phyloP scores from a whole-genome alignment of 2,329 filamentous ascomycete genomes.

The Pseudogymnoascus sp. region DNA sequence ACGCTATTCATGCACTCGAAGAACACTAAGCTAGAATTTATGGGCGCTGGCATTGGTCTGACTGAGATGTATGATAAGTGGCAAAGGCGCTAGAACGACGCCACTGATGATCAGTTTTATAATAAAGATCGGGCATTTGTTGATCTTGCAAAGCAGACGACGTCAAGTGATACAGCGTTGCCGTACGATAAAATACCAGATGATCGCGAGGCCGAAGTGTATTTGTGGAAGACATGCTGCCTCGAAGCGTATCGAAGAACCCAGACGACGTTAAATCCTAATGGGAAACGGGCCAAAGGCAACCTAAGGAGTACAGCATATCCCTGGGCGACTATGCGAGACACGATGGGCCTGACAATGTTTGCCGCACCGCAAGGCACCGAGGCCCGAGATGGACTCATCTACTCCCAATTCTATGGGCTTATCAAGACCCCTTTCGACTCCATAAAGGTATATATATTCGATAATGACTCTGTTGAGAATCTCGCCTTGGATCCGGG shows the following conservation, averaged over 20 bases:
- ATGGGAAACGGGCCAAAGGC: not conserved
- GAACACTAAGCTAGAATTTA: no score
- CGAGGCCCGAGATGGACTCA: not conserved
- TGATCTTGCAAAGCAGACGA: slow-evolving; percentile 9
- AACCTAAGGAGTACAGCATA: not conserved
- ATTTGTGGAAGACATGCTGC: slow-evolving; percentile 1
- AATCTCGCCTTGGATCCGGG: not conserved
- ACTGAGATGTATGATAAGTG: no score
- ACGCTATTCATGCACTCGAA: no score
- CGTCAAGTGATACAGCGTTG: not conserved
- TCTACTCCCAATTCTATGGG: not conserved
- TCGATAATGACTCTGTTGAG: not conserved
- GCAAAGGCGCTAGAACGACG: no score
- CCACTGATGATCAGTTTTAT: no score
- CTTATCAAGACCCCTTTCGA: not conserved
- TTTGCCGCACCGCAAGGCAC: not conserved
- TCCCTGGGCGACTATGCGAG: not conserved
- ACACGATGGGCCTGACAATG: not conserved
- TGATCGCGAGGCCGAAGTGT: not conserved
- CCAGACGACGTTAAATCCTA: not conserved
- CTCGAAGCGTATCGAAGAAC: not conserved
- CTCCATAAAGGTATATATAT: not conserved
- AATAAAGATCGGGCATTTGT: no score
- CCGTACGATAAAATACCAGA: not conserved
- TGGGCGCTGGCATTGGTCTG: no score